Base-by-base conservation (phyloP, 1,139 yeast genomes). In the Lodderomyces metapsilosis region DNA sequence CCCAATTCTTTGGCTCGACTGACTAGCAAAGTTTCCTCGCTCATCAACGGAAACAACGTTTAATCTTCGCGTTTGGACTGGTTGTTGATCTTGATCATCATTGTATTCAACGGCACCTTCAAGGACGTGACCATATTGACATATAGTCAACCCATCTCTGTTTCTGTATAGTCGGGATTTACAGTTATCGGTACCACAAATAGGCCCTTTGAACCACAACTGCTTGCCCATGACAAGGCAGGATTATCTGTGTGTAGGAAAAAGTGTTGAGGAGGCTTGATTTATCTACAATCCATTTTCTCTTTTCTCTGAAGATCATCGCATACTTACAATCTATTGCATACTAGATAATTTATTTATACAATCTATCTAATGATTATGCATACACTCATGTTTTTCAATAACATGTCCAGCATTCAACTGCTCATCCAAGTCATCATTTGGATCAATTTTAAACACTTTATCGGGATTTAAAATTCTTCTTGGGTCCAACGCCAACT, bases 131-230 rank as follows among this genome's bases (percentile, higher is more conserved):
- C 98, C 97, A 56, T 77, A 84, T 56, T 87, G 91, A 58, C 98
- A 92, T 17, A 88, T 82, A 44, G 82, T 75, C 42, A 78, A 78
- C 20, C 98, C 98, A 54, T 86, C 88, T 8, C 79, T 68, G 27
- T 76, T 63, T 40, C 84, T 73, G 78, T 88, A 92, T 39, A 83
- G 74, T 38, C 81, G 66, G 1, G 96, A 86, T 4, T 85, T 79
- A 64, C 98, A 92, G 67, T 92, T 91, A 49, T 85, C 91, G 3
- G 82, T 81, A 2, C 97, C 97, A 71, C 98, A 92, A 10, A 83
- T 64, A 5, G 88, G 84, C 2, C 98, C 98, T 51, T 78, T 68
- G 38, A 71, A 69, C 82, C 83, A 82, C 22, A 58, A 52, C 44
- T 64, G 70, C 33, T 65, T 43, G 30, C 50, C 49, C 53, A 49